Percentiles rank a stretch among this genome's conserved stretches.
Evolutionary conservation across 106 monocot species (phyloP).

Genomic region (Iris macrosiphon): DNA sequence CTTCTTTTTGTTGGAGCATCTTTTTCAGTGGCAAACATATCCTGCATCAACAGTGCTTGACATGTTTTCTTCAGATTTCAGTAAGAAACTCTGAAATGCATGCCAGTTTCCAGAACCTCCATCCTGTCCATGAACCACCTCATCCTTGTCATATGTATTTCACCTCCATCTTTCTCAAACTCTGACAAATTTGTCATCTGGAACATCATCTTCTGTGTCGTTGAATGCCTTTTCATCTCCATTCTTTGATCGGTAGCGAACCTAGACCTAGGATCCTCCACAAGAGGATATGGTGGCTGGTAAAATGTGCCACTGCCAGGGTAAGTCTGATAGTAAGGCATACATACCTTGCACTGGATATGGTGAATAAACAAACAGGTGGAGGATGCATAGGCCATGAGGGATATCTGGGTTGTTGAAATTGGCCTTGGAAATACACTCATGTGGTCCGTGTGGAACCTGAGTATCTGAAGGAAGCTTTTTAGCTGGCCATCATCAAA

Average conservation of each 20-base stretch:
- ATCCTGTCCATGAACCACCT: conserved; percentile 24
- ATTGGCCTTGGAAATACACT: conserved; percentile 29
- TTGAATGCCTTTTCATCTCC: conserved; percentile 40
- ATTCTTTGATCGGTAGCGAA: conserved; percentile 16
- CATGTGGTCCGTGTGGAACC: conserved; percentile 7
- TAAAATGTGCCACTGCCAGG: conserved; percentile 48
- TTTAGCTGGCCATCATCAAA: conserved; percentile 24
- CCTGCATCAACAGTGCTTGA: conserved; percentile 23
- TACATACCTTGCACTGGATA: conserved; percentile 71
- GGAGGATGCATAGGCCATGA: conserved; percentile 80
- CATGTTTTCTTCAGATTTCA: conserved; percentile 69
- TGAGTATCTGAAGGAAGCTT: conserved; percentile 21
- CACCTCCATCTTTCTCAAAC: conserved; percentile 36
- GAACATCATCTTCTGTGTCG: conserved; percentile 36
- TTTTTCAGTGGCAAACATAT: conserved; percentile 71
- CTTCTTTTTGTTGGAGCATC: conserved; percentile 32
- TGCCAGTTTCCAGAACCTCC: conserved; percentile 79
- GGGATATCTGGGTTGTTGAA: conserved; percentile 53
- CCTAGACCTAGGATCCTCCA: conserved; percentile 24
- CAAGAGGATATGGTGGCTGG: conserved; percentile 42
- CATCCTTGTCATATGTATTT: conserved; percentile 35
- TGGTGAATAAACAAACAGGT: conserved; percentile 46
- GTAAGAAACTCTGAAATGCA: conserved; percentile 79
- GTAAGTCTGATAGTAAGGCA: conserved; percentile 85
- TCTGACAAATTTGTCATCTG: conserved; percentile 30